phyloP scores from a whole-genome alignment of 352 stramenopile genomes.

The Phytophthora litchii region DNA sequence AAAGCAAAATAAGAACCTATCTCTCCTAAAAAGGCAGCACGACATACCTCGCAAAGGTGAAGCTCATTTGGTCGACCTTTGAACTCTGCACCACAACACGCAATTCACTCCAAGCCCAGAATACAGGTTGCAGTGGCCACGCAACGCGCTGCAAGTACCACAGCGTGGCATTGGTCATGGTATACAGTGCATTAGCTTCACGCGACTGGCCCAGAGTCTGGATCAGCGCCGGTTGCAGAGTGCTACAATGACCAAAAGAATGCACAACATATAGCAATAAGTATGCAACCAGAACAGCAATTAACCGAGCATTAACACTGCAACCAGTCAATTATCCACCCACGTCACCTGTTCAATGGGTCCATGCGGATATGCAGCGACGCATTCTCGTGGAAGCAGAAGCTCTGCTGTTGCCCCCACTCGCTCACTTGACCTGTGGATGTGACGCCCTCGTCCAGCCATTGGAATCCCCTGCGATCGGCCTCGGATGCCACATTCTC shows the following conservation, averaged over 20 bases:
- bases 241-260: constrained; percentile 30
- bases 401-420: constrained; percentile 71
- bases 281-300: constrained; percentile 2
- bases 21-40: constrained; percentile 2
- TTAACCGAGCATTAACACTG: not conserved
- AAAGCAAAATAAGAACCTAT: constrained; percentile 15
- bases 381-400: constrained; percentile 81
- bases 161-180: constrained; percentile 54
- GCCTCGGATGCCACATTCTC: constrained; percentile 36
- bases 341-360: constrained; percentile 61
- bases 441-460: constrained; percentile 69
- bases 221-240: constrained; percentile 70
- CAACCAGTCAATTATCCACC: not conserved
- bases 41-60: constrained; percentile 54
- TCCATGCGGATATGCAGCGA: constrained; percentile 78
- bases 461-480: constrained; percentile 39
- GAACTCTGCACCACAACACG: constrained; percentile 60
- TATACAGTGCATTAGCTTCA: constrained; percentile 61
- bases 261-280: constrained; percentile 14
- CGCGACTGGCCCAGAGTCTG: constrained; percentile 66
- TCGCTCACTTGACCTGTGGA: constrained; percentile 35
- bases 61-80: constrained; percentile 57
- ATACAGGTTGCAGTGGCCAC: constrained; percentile 66
- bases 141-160: constrained; percentile 58
- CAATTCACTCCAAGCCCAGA: constrained; percentile 84